Evolutionary conservation across 345 rosid species (phyloP).

Genomic region (Rhizophora mangle): DNA sequence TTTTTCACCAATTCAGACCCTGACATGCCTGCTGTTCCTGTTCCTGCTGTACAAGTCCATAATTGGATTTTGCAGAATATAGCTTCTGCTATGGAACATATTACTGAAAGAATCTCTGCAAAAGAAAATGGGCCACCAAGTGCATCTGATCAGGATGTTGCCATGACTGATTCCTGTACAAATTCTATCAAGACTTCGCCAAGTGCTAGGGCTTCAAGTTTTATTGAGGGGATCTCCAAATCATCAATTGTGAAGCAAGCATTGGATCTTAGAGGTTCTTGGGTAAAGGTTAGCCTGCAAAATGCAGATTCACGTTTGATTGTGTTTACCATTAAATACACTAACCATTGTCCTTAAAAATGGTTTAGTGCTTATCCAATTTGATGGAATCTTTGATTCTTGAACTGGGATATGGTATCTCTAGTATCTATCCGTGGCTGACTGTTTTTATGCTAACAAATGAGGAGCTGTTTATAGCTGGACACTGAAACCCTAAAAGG

Average conservation of each 20-base stretch:
- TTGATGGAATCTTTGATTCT: too few species aligned
- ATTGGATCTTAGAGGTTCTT: constrained; percentile 80
- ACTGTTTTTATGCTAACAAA: too few species aligned
- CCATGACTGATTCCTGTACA: constrained; percentile 85
- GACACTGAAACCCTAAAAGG: too few species aligned
- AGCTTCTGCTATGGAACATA: constrained; percentile 64
- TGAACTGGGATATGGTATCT: too few species aligned
- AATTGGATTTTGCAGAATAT: constrained; percentile 90
- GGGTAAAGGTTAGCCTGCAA: constrained; percentile 67
- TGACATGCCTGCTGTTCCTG: constrained; percentile 98
- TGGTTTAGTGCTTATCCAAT: too few species aligned
- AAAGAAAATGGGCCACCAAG: constrained; percentile 78
- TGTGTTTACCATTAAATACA: background rate
- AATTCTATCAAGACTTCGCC: constrained; percentile 58
- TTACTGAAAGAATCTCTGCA: constrained; percentile 78
- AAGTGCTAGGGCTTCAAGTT: constrained; percentile 63
- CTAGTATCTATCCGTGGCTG: too few species aligned
- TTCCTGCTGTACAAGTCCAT: constrained; percentile 80
- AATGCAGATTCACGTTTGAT: background rate
- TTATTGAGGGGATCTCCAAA: constrained; percentile 93
- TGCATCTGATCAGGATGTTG: constrained; percentile 77
- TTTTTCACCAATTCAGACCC: constrained; percentile 99
- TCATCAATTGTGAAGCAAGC: constrained; percentile 79
- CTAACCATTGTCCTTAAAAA: too few species aligned
- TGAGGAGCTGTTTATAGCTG: too few species aligned